phyloP scores from a whole-genome alignment of 148 eudicot genomes.

The Rhododendron ferrugineum region DNA sequence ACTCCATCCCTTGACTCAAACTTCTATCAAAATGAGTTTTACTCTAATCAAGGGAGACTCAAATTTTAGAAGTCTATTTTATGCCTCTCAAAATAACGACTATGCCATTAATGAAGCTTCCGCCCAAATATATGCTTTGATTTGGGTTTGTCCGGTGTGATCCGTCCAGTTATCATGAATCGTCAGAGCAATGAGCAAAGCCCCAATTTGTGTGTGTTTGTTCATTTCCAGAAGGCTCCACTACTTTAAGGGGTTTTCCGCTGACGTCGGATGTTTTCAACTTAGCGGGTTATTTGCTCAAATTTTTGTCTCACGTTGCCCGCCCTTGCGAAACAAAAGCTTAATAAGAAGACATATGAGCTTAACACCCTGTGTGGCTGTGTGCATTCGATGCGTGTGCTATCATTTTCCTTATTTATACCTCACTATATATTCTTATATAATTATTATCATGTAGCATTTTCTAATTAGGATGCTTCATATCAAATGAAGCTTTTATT shows the following conservation, averaged over 20 bases:
- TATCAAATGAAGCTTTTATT: too few relatives aligned
- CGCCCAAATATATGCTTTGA: too few relatives aligned
- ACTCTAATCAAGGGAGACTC: too few relatives aligned
- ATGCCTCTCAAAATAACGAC: too few relatives aligned
- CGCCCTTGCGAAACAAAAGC: not conserved
- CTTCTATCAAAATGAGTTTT: too few relatives aligned
- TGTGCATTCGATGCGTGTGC: too few relatives aligned
- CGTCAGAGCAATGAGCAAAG: not conserved
- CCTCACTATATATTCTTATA: not conserved
- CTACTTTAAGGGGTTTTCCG: not conserved
- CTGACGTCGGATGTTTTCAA: too few relatives aligned
- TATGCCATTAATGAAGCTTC: too few relatives aligned
- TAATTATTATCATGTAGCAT: not conserved
- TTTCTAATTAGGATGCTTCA: not conserved
- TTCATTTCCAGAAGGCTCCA: not conserved
- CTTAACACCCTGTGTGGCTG: not conserved
- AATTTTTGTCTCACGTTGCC: not conserved
- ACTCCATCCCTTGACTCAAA: too few relatives aligned
- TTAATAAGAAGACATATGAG: not conserved
- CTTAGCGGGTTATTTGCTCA: not conserved
- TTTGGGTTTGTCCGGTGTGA: not conserved
- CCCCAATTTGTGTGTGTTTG: not conserved
- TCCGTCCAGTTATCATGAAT: not conserved
- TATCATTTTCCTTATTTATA: not conserved
- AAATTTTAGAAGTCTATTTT: too few relatives aligned